A percentile compares a stretch with the other conserved stretches of the same genome.
These are phyloP conservation scores for Chlorociboria aeruginascens DNA, from an alignment of 495 filamentous ascomycete species.

Conservation along the genomic window DNA sequence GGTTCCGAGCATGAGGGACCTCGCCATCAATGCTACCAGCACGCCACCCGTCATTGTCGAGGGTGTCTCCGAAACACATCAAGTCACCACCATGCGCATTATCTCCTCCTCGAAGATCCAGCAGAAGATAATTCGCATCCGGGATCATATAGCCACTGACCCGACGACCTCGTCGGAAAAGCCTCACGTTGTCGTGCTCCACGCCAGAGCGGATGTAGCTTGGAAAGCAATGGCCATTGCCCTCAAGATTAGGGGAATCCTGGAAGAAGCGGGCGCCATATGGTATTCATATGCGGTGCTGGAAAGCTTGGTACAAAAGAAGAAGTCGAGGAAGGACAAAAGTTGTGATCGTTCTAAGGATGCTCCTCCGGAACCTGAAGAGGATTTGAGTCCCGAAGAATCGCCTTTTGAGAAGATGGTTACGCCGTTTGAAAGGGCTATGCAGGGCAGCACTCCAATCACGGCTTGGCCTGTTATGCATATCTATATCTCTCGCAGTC, in stretches of 20 bases:
- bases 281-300: constrained; percentile 54
- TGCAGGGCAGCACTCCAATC: constrained; percentile 17
- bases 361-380: too few species aligned
- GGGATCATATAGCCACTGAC: constrained; percentile 28
- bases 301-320: constrained; percentile 22
- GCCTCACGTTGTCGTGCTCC: constrained; percentile 29
- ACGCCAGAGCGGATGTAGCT: constrained; percentile 37
- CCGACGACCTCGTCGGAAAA: constrained; percentile 20
- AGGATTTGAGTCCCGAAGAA: constrained; percentile 12
- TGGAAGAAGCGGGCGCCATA: constrained; percentile 34
- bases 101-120: constrained; percentile 44
- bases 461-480: constrained; percentile 32
- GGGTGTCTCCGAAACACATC: constrained; percentile 3
- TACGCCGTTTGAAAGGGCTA: constrained; percentile 31
- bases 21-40: background rate
- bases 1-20: background rate
- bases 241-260: constrained; percentile 34
- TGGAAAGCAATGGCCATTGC: constrained; percentile 51
- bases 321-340: constrained; percentile 1
- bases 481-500: constrained; percentile 44
- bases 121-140: constrained; percentile 35
- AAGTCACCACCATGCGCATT: constrained; percentile 23
- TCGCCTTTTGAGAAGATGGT: constrained; percentile 40
- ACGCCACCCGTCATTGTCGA: background rate
- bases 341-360: constrained; percentile 21